phyloP scores from a whole-genome alignment of 129 eudicot species.

The sunflower (Helianthus annuus) region DNA sequence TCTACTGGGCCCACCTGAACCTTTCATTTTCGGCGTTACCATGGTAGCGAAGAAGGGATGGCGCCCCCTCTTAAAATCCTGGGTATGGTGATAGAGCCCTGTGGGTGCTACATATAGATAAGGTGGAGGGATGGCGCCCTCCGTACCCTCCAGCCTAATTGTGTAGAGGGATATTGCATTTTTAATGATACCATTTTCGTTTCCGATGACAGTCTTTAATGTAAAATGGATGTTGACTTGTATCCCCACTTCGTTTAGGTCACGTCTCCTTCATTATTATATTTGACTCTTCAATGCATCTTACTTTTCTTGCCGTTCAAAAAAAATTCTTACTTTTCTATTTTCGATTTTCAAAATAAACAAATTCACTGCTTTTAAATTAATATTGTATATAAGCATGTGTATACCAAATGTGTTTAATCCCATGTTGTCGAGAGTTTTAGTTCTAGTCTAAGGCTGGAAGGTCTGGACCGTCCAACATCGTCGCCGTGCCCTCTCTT shows the following conservation, averaged over 20 bases:
- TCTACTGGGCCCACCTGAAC: too few species aligned
- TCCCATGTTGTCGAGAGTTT: too few species aligned
- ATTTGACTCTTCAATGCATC: conserved; percentile 29
- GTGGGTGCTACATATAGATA: too few species aligned
- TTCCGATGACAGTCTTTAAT: conserved; percentile 32
- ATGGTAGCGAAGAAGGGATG: too few species aligned
- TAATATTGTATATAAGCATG: not conserved
- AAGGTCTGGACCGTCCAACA: too few species aligned
- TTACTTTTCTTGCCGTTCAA: not conserved
- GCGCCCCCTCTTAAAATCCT: too few species aligned
- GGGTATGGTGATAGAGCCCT: too few species aligned
- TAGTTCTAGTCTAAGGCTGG: too few species aligned
- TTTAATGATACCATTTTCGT: not conserved
- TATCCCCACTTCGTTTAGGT: conserved; percentile 37
- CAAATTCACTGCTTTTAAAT: not conserved
- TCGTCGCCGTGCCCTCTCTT: too few species aligned
- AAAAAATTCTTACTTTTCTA: not conserved
- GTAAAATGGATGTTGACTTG: conserved; percentile 44
- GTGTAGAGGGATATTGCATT: not conserved
- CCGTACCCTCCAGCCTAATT: too few species aligned
- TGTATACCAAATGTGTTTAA: not conserved
- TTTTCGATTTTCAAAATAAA: not conserved
- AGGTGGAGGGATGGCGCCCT: too few species aligned
- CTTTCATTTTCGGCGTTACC: too few species aligned
- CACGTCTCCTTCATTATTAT: conserved; percentile 42